Conservation (phyloP, 192 early-diverging fungal genomes). For the Podila epigama region DNA sequence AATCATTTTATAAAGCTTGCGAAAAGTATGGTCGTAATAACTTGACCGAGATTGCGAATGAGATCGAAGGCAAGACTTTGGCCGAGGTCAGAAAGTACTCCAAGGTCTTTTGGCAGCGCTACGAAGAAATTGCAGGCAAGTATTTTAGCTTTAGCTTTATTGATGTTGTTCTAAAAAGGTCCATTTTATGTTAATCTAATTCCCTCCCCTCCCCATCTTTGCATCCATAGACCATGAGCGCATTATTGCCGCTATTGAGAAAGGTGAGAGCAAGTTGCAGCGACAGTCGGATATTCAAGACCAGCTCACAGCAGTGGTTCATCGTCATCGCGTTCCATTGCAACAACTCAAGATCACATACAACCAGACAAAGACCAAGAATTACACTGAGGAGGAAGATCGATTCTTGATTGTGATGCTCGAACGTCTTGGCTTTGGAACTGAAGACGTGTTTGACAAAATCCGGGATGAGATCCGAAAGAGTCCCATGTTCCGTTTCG, state of each 20-base stretch:
- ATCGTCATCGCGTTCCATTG: slow-evolving; percentile 77
- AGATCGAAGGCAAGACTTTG: slow-evolving; percentile 93
- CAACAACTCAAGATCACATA: slow-evolving; percentile 92
- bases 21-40: slow-evolving; percentile 84
- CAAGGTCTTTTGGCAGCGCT: slow-evolving; percentile 88
- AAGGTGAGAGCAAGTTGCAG: slow-evolving; percentile 84
- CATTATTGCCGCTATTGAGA: slow-evolving; percentile 83
- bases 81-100: slow-evolving; percentile 87
- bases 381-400: slow-evolving; percentile 97
- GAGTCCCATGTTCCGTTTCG: slow-evolving; percentile 89
- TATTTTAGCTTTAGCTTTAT: no score
- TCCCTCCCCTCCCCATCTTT: background rate
- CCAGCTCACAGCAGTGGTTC: slow-evolving; percentile 79
- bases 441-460: slow-evolving; percentile 93
- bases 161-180: background rate
- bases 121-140: slow-evolving; percentile 81
- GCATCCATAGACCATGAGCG: slow-evolving; percentile 77
- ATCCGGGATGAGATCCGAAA: slow-evolving; percentile 87
- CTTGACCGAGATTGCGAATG: slow-evolving; percentile 75
- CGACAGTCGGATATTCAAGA: slow-evolving; percentile 86
- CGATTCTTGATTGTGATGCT: slow-evolving; percentile 92
- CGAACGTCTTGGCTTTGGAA: slow-evolving; percentile 87
- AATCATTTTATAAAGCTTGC: slow-evolving; percentile 82
- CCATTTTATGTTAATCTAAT: background rate
- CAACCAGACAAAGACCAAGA: slow-evolving; percentile 87